Conservation (phyloP, 176 grass and related monocot species). For the Puccinellia tenuiflora region DNA sequence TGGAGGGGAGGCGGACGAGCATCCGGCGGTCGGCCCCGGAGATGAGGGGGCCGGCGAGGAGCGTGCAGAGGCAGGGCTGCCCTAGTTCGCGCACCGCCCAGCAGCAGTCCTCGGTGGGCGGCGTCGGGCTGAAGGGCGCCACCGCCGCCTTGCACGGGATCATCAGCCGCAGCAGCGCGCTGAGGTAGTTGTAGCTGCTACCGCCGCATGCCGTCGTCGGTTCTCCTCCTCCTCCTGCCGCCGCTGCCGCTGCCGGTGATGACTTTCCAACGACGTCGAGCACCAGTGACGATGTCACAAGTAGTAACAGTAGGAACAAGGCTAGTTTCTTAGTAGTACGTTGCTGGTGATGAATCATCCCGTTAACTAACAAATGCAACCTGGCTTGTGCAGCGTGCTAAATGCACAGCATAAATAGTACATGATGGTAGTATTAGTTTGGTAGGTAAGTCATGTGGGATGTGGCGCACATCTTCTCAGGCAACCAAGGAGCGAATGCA, state of each 20-base stretch:
- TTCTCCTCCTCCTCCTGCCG: not conserved
- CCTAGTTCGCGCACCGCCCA: conserved; percentile 33
- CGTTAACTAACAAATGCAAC: not conserved
- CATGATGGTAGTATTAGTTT: not conserved
- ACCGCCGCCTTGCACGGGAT: conserved; percentile 52
- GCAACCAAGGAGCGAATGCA: not conserved
- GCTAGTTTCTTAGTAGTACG: not conserved
- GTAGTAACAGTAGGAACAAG: not conserved
- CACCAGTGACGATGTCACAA: not conserved
- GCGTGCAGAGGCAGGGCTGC: conserved; percentile 44
- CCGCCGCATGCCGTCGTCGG: not conserved
- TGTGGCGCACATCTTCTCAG: not conserved
- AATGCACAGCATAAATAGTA: not conserved
- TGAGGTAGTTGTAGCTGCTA: conserved; percentile 3
- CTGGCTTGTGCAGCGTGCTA: not conserved
- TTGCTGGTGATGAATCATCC: not conserved
- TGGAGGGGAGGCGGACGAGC: conserved; percentile 35
- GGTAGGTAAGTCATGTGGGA: not conserved
- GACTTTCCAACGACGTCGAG: not conserved
- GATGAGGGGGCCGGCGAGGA: conserved; percentile 37
- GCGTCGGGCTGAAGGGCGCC: conserved; percentile 38
- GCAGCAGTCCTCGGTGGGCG: conserved; percentile 44
- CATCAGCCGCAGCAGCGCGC: conserved; percentile 37
- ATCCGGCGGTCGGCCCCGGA: conserved; percentile 38
- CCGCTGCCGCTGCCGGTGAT: not conserved